Percentiles rank a stretch among this genome's conserved stretches.
Conservation (phyloP, 495 filamentous ascomycete species). For the Oidiodendron maius region DNA sequence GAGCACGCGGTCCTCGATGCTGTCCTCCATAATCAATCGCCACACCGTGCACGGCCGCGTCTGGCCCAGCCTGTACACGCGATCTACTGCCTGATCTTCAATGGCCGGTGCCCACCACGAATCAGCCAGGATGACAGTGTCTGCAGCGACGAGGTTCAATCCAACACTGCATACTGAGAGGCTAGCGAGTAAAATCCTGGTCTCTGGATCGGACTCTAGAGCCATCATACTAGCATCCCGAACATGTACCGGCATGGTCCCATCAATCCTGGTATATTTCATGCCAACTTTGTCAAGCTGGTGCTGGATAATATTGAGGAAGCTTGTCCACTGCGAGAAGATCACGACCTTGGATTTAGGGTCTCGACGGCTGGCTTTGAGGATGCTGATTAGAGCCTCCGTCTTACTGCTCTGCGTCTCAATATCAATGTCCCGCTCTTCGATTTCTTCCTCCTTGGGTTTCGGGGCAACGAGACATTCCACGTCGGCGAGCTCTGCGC, state of each 20-base stretch:
- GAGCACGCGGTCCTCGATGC: slow-evolving; percentile 81
- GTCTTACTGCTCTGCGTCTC: slow-evolving; percentile 77
- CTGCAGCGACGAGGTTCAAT: slow-evolving; percentile 82
- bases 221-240: slow-evolving; percentile 66
- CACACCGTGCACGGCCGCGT: slow-evolving; percentile 72
- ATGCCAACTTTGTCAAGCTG: slow-evolving; percentile 58
- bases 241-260: slow-evolving; percentile 60
- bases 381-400: slow-evolving; percentile 71
- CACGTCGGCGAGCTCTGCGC: slow-evolving; percentile 58
- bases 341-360: slow-evolving; percentile 74
- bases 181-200: slow-evolving; percentile 75
- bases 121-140: slow-evolving; percentile 79
- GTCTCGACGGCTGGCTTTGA: slow-evolving; percentile 64
- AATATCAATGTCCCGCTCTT: slow-evolving; percentile 37
- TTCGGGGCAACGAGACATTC: slow-evolving; percentile 59
- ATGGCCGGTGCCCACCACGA: slow-evolving; percentile 87
- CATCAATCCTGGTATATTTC: slow-evolving; percentile 73
- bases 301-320: slow-evolving; percentile 71
- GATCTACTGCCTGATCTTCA: slow-evolving; percentile 89
- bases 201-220: slow-evolving; percentile 62
- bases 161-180: slow-evolving; percentile 81
- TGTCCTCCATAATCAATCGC: slow-evolving; percentile 75
- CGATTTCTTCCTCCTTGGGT: slow-evolving; percentile 37
- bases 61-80: slow-evolving; percentile 85
- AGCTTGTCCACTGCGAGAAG: slow-evolving; percentile 92